Evolutionary conservation across 2,329 filamentous ascomycete genomes (phyloP).

Genomic region (Penicillium frequentans): DNA sequence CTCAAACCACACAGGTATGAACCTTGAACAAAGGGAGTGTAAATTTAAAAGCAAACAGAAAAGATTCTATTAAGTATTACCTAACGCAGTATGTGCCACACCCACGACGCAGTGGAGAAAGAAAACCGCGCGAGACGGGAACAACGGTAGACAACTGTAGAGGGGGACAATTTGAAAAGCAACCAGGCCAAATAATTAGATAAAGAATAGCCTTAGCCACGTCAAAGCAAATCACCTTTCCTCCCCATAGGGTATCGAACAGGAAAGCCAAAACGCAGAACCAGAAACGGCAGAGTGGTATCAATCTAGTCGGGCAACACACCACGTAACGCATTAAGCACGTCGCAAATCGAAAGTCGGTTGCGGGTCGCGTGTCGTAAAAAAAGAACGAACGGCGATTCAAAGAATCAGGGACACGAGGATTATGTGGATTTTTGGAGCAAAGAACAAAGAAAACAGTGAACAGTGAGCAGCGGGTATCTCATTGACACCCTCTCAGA

Average conservation of each 20-base stretch:
- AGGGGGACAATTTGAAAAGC: slow-evolving; percentile 25
- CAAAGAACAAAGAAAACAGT: slow-evolving; percentile 15
- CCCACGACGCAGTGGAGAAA: slow-evolving; percentile 17
- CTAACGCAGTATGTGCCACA: slow-evolving; percentile 33
- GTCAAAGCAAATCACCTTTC: slow-evolving; percentile 24
- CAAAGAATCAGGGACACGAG: slow-evolving; percentile 9
- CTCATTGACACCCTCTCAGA: slow-evolving; percentile 31
- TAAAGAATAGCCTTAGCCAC: slow-evolving; percentile 11
- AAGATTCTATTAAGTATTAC: slow-evolving; percentile 41
- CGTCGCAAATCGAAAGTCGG: slow-evolving; percentile 31
- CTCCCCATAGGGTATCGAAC: slow-evolving; percentile 38
- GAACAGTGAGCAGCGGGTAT: slow-evolving; percentile 28
- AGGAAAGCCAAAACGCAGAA: slow-evolving; percentile 26
- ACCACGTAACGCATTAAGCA: slow-evolving; percentile 30
- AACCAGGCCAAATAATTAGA: slow-evolving; percentile 13
- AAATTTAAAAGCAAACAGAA: slow-evolving; percentile 20
- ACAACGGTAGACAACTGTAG: slow-evolving; percentile 26
- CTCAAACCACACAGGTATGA: too few relatives aligned
- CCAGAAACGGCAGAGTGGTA: slow-evolving; percentile 30
- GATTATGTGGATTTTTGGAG: slow-evolving; percentile 20
- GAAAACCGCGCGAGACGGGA: slow-evolving; percentile 18
- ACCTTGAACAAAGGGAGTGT: too few relatives aligned
- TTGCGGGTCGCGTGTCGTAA: slow-evolving; percentile 35
- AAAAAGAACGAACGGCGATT: slow-evolving; percentile 33
- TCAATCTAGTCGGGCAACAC: slow-evolving; percentile 30